Evolutionary conservation across 352 stramenopile species (phyloP), one percentile per base, ranked within the genome.

Genomic region (Hyaloperonospora brassicae): DNA sequence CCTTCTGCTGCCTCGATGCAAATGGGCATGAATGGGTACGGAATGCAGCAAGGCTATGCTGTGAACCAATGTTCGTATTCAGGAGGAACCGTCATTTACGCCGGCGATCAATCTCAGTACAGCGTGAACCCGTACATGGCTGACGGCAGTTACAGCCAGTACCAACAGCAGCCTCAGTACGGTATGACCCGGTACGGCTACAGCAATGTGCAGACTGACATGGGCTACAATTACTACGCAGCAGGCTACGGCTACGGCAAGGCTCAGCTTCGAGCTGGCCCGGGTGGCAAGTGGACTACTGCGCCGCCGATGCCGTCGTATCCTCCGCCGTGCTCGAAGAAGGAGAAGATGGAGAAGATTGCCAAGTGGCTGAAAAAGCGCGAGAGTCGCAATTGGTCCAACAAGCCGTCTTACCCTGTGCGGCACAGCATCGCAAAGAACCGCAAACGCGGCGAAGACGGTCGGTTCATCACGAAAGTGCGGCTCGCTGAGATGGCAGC

Each of bases 301-400:
- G 66, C 72, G 13, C 76, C 79, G 14, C 76, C 79, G 1, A 87
- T 87, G 79, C 79, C 76, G 24, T 86, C 79, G 54, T 89, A 86
- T 43, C 79, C 79, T 21, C 76, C 76, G 10, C 68, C 80, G 38
- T 90, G 79, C 48, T 91, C 81, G 0, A 83, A 82, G 45, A 79
- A 91, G 55, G 81, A 91, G 53, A 91, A 89, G 64, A 89, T 85
- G 49, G 79, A 87, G 62, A 89, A 89, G 60, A 89, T 91, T 46
- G 75, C 76, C 5, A 79, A 78, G 50, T 91, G 81, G 81, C 64
- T 91, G 52, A 89, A 87, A 64, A 91, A 91, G 55, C 79, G 81
- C 31, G 81, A 87, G 61, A 83, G 80, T 55, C 76, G 81, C 22
- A 89, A 91, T 65, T 91, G 79, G 79, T 89, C 78, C 23, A 91